Percentiles rank a stretch among this genome's conserved stretches.
phyloP scores from a whole-genome alignment of 306 rosid species.

The Psophocarpus tetragonolobus region DNA sequence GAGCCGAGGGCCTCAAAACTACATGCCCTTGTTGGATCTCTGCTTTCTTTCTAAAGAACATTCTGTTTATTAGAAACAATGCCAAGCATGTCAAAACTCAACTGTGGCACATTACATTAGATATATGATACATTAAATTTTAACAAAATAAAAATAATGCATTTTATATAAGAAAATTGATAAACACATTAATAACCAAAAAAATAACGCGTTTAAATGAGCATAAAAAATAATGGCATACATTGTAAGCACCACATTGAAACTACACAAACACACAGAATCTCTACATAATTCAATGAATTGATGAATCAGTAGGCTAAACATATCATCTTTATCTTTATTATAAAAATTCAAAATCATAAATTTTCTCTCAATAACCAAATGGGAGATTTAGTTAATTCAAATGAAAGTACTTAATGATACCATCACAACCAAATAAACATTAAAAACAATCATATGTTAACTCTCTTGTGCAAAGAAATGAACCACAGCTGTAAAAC shows the following conservation, averaged over 20 bases:
- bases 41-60: background rate
- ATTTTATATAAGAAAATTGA: background rate
- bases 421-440: slow-evolving; percentile 9
- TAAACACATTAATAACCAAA: too few relatives aligned
- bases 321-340: background rate
- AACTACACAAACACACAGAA: background rate
- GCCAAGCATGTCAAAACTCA: background rate
- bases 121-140: background rate
- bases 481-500: slow-evolving; percentile 12
- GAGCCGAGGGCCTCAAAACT: background rate
- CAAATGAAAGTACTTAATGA: background rate
- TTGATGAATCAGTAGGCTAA: background rate
- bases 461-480: background rate
- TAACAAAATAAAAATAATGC: background rate
- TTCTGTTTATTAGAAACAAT: background rate
- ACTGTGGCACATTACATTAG: background rate
- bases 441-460: background rate
- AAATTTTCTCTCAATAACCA: background rate
- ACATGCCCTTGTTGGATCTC: too few relatives aligned
- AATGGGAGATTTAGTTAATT: background rate
- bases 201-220: background rate
- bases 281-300: background rate
- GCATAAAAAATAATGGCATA: background rate
- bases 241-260: background rate
- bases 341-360: background rate